phyloP scores from a whole-genome alignment of 2,329 filamentous ascomycete species.

The Fusarium sp. region DNA sequence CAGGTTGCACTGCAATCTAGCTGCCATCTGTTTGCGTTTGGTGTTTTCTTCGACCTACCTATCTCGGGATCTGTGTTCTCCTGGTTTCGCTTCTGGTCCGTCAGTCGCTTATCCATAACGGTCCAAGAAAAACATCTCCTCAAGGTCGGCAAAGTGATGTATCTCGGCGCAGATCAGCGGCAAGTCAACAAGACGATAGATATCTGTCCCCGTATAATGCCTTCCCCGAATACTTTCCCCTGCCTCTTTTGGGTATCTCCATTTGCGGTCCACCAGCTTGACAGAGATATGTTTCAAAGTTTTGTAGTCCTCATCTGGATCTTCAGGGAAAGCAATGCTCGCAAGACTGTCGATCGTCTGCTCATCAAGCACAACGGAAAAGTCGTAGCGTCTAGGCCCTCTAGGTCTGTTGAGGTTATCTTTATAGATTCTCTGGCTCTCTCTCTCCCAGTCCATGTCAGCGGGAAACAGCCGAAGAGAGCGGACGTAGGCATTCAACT shows the following conservation, averaged over 20 bases:
- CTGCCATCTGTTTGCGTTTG: background rate
- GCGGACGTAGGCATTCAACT: conserved; percentile 23
- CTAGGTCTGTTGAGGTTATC: conserved; percentile 12
- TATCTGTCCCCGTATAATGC: conserved; percentile 12
- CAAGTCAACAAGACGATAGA: conserved; percentile 13
- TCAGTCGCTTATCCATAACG: too few species aligned
- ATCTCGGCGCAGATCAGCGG: conserved; percentile 2
- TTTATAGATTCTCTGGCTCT: background rate
- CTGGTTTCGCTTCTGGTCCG: too few species aligned
- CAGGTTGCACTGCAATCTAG: background rate
- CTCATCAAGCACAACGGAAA: conserved; percentile 13
- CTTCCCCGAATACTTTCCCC: background rate
- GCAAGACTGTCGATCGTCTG: background rate
- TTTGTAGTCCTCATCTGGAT: background rate
- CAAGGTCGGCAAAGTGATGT: background rate
- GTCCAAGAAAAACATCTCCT: conserved; percentile 6
- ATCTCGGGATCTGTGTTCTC: too few species aligned
- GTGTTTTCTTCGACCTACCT: background rate
- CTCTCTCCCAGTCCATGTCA: background rate
- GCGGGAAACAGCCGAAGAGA: background rate
- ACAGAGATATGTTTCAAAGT: background rate
- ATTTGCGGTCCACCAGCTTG: conserved; percentile 7
- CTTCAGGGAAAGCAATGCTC: background rate
- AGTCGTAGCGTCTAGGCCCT: background rate
- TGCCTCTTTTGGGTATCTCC: conserved; percentile 11